These are phyloP conservation scores for Parmales sp. DNA, from an alignment of 108 stramenopile species.

Conservation along the genomic window DNA sequence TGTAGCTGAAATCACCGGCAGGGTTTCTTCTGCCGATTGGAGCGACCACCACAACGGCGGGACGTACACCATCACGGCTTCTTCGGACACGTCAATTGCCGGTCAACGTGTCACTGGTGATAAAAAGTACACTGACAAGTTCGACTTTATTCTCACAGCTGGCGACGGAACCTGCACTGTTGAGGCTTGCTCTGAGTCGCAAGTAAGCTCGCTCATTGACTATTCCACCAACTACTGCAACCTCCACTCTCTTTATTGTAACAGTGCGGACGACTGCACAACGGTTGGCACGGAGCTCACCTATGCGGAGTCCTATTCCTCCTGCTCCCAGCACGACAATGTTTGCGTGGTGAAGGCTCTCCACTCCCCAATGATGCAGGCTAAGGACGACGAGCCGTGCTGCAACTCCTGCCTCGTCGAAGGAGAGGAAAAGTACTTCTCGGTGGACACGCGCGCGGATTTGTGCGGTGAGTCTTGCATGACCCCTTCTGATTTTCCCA, in stretches of 20 bases:
- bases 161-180: background rate
- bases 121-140: slow-evolving; percentile 28
- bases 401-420: background rate
- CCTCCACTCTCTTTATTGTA: slow-evolving; percentile 23
- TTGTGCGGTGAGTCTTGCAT: slow-evolving; percentile 6
- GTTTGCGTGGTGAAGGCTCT: slow-evolving; percentile 4
- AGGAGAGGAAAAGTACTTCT: slow-evolving; percentile 9
- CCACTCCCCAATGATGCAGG: background rate
- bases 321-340: slow-evolving; percentile 1
- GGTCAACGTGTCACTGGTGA: slow-evolving; percentile 15
- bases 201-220: slow-evolving; percentile 21
- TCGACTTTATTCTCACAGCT: slow-evolving; percentile 4
- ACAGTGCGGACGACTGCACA: slow-evolving; percentile 7
- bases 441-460: slow-evolving; percentile 2
- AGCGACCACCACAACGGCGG: slow-evolving; percentile 29
- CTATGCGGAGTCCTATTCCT: background rate
- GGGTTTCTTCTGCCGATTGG: slow-evolving; percentile 16
- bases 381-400: background rate
- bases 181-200: slow-evolving; percentile 21
- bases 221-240: slow-evolving; percentile 32
- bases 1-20: slow-evolving; percentile 10
- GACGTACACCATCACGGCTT: slow-evolving; percentile 10
- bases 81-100: background rate
- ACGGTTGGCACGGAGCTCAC: background rate
- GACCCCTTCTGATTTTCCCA: background rate